phyloP scores from a whole-genome alignment of 2,329 filamentous ascomycete species.

The Hypoxylon sp. region DNA sequence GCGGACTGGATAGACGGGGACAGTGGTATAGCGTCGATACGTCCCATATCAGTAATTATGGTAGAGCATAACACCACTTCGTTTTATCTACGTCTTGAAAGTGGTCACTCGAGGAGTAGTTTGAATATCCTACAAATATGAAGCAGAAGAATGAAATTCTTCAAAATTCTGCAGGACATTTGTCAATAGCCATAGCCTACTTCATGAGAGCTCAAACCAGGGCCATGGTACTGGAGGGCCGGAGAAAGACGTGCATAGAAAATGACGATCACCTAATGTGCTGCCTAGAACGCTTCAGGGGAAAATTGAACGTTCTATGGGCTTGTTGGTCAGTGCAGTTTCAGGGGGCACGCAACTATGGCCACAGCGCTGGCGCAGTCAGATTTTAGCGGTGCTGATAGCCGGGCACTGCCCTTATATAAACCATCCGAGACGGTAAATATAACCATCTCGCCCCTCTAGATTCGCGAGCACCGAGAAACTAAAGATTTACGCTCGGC shows the following conservation, averaged over 20 bases:
- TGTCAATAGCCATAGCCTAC: no score
- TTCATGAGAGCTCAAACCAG: no score
- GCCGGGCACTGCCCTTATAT: no score
- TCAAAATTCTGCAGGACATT: neutral
- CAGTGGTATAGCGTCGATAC: constrained; percentile 1
- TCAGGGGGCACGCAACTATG: neutral
- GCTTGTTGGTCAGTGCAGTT: neutral
- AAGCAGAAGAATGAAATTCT: no score
- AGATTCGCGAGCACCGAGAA: no score
- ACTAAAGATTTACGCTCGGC: no score
- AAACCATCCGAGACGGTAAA: no score
- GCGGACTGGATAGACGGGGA: neutral
- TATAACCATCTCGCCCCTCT: no score
- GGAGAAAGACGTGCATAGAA: no score
- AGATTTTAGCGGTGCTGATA: constrained; percentile 10
- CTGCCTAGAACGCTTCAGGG: neutral
- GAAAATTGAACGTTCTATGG: neutral
- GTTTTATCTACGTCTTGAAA: neutral
- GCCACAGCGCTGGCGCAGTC: constrained; percentile 2
- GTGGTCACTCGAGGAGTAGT: no score
- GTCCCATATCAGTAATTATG: neutral
- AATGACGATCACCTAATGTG: constrained; percentile 3
- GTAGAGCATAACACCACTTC: neutral
- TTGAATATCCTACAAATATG: no score
- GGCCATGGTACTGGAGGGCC: no score